Evolutionary conservation across 805 yeast species (phyloP).

Genomic region (Yarrowia sp.): DNA sequence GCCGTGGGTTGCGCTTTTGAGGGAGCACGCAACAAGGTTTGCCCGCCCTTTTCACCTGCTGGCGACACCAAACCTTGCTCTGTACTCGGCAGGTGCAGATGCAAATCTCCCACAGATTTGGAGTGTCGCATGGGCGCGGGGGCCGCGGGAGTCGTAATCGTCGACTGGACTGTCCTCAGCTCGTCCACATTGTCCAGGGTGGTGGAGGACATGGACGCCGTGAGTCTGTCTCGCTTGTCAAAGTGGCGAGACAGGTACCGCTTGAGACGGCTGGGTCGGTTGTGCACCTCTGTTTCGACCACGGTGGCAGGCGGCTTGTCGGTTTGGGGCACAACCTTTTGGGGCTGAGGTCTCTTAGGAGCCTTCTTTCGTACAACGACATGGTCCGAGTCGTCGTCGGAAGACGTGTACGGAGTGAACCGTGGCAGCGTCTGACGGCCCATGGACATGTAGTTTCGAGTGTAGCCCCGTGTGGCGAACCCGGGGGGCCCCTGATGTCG

Average conservation of each 20-base stretch:
- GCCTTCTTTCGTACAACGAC: neutral
- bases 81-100: slow-evolving; percentile 9
- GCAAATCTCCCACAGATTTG: slow-evolving; percentile 23
- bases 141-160: neutral
- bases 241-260: slow-evolving; percentile 20
- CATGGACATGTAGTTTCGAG: slow-evolving; percentile 3
- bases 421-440: neutral
- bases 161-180: slow-evolving; percentile 8
- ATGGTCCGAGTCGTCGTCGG: neutral
- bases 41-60: slow-evolving; percentile 5
- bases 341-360: neutral
- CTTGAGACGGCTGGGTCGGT: neutral
- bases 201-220: slow-evolving; percentile 18
- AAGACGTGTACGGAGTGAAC: slow-evolving; percentile 23
- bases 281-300: too few relatives aligned
- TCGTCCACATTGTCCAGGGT: slow-evolving; percentile 22
- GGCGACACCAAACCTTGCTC: slow-evolving; percentile 13
- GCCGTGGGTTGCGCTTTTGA: neutral
- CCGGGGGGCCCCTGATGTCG: slow-evolving; percentile 9
- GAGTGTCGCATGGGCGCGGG: slow-evolving; percentile 11
- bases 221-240: slow-evolving; percentile 1
- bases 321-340: neutral
- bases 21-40: neutral
- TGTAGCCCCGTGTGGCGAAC: neutral
- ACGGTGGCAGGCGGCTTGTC: neutral